Base-by-base conservation (phyloP, 2,329 filamentous ascomycete species). In the Pseudocercospora fijiensis region DNA sequence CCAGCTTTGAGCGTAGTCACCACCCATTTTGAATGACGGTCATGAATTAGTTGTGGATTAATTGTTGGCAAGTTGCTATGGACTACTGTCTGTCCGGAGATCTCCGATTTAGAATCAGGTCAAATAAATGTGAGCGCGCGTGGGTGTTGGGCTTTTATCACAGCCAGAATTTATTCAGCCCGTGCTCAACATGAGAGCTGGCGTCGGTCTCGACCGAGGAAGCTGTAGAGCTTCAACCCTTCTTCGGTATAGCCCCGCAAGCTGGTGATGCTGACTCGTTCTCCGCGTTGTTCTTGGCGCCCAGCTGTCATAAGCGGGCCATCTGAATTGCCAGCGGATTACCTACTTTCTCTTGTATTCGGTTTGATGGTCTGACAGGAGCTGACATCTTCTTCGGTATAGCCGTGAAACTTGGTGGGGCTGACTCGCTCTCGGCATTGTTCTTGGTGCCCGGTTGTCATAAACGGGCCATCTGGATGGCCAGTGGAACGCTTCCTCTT, bases 1-100 rank as follows among this genome's bases (percentile, higher is more conserved):
- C 70, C 70, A 71, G 45, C 65, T 68, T 60, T 66, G 33, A 3
- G 66, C 65, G 59, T 67, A 69, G 51, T 67, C 51, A n/a, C 62
- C 60, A 11, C 60, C 47, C 66, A 66, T 68, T 24, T 2, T 68
- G 58, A 22, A 33, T 58, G 27, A 11, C n/a, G 16, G 28, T 75
- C 10, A 37, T 37, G 30, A 37, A 37, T 37, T 37, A n/a, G n/a
- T n/a, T n/a, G n/a, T n/a, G n/a, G n/a, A n/a, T n/a, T n/a, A n/a
- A n/a, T n/a, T n/a, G n/a, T n/a, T n/a, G n/a, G n/a, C n/a, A n/a
- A n/a, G n/a, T n/a, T n/a, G n/a, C n/a, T n/a, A n/a, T n/a, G n/a
- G n/a, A n/a, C n/a, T n/a, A n/a, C n/a, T n/a, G n/a, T n/a, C n/a
- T n/a, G n/a, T n/a, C n/a, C n/a, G n/a, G n/a, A n/a, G n/a, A 37